Conservation (phyloP, 257 asterid species). For the Penstemon eatonii region DNA sequence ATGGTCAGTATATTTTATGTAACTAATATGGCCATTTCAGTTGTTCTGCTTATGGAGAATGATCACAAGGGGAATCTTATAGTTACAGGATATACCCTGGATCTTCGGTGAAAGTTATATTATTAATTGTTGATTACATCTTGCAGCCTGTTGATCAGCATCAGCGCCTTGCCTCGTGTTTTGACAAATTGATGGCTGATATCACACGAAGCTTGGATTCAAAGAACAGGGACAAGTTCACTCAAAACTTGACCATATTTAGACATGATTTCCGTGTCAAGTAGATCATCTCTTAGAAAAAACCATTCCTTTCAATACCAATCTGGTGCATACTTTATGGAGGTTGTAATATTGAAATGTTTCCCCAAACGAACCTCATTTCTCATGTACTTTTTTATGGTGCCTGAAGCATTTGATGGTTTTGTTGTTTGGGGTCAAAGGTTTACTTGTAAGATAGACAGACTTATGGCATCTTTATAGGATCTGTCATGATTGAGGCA, state of each 20-base stretch:
- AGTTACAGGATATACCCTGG: background rate
- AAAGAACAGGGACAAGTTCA: conserved; percentile 92
- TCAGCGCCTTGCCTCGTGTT: conserved; percentile 76
- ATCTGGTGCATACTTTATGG: conserved; percentile 1
- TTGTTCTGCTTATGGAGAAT: background rate
- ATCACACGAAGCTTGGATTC: conserved; percentile 81
- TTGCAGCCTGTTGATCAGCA: conserved; percentile 88
- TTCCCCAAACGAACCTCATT: conserved; percentile 13
- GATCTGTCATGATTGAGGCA: conserved; percentile 10
- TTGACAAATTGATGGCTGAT: conserved; percentile 86
- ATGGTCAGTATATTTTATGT: background rate
- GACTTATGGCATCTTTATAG: conserved; percentile 1
- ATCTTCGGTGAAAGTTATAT: background rate
- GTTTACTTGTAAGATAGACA: conserved; percentile 21
- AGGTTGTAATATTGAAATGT: background rate
- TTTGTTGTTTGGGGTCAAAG: conserved; percentile 11
- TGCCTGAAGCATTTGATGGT: conserved; percentile 1
- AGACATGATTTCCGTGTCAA: conserved; percentile 87
- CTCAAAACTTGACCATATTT: conserved; percentile 78
- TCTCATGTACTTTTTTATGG: conserved; percentile 9
- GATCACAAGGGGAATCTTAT: background rate
- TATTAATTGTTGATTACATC: conserved; percentile 19
- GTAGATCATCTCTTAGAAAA: conserved; percentile 28
- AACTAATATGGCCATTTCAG: background rate
- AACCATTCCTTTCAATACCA: background rate